phyloP scores from a whole-genome alignment of 768 basidiomycete species.

The Sistotremastrum niveocremeum region DNA sequence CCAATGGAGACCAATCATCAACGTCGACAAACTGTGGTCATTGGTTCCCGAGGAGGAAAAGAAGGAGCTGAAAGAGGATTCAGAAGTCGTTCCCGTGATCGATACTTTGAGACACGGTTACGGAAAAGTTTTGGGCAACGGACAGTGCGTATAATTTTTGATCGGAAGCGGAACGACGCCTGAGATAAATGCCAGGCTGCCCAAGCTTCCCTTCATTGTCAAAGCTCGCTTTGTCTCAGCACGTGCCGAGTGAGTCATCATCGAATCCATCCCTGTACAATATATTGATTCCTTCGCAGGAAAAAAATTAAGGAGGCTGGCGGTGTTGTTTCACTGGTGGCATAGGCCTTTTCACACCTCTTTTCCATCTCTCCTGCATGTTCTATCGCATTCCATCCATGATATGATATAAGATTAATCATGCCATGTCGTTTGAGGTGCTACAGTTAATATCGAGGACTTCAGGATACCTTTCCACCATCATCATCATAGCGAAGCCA shows the following conservation, averaged over 20 bases:
- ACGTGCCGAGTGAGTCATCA: conserved; percentile 63
- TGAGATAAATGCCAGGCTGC: conserved; percentile 37
- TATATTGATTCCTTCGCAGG: conserved; percentile 18
- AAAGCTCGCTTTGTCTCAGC: conserved; percentile 93
- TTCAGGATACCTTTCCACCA: too few species aligned
- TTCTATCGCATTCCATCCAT: conserved; percentile 12
- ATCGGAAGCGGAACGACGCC: neutral
- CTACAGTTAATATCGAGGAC: too few species aligned
- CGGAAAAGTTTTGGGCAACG: conserved; percentile 92
- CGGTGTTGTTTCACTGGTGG: conserved; percentile 85
- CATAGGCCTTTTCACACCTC: conserved; percentile 33
- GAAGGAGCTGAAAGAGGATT: conserved; percentile 55
- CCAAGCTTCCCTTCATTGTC: conserved; percentile 88
- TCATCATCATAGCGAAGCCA: too few species aligned
- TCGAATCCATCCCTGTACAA: too few species aligned
- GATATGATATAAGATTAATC: neutral
- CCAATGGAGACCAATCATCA: conserved; percentile 92
- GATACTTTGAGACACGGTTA: conserved; percentile 77
- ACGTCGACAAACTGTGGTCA: conserved; percentile 95
- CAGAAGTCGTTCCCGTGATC: conserved; percentile 87
- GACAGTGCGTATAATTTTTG: conserved; percentile 40
- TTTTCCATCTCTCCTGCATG: conserved; percentile 10
- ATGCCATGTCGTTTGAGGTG: too few species aligned
- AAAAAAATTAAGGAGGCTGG: conserved; percentile 86
- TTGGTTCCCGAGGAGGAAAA: conserved; percentile 81